Evolutionary conservation across 495 filamentous ascomycete genomes (phyloP).

Genomic region (Pyronema omphalodes): DNA sequence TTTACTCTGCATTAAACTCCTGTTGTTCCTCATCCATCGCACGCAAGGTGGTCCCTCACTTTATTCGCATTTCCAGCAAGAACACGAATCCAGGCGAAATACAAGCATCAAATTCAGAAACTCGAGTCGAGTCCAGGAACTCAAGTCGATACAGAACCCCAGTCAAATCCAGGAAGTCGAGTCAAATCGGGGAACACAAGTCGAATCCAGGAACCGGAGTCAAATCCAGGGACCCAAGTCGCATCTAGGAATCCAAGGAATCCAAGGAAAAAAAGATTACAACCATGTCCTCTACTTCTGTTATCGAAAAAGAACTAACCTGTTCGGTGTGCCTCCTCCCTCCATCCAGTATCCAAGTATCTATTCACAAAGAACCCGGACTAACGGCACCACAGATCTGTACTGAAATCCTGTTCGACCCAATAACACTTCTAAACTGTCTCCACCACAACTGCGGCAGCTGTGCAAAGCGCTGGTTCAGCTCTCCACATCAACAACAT

Average conservation of each 20-base stretch:
- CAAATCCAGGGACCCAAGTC: background rate
- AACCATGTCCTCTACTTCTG: constrained; percentile 12
- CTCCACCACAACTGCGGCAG: constrained; percentile 93
- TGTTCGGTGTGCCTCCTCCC: constrained; percentile 54
- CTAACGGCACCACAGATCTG: constrained; percentile 50
- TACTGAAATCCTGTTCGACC: constrained; percentile 87
- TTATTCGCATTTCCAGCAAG: too few species aligned
- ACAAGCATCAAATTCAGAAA: background rate
- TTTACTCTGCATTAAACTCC: too few species aligned
- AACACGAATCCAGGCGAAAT: background rate
- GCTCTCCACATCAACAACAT: constrained; percentile 26
- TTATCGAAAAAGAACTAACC: constrained; percentile 67
- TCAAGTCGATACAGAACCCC: too few species aligned
- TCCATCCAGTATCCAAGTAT: constrained; percentile 8
- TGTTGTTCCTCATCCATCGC: too few species aligned
- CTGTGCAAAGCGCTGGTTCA: constrained; percentile 91
- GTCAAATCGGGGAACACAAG: background rate
- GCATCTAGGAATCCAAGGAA: background rate
- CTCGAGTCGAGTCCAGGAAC: background rate
- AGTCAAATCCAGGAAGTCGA: too few species aligned
- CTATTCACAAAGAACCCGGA: background rate
- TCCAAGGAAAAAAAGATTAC: background rate
- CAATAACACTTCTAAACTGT: constrained; percentile 89
- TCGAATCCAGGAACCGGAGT: background rate
- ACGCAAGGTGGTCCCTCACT: too few species aligned